Conservation (phyloP, 805 yeast species). For the Alloascoidea hylecoeti region DNA sequence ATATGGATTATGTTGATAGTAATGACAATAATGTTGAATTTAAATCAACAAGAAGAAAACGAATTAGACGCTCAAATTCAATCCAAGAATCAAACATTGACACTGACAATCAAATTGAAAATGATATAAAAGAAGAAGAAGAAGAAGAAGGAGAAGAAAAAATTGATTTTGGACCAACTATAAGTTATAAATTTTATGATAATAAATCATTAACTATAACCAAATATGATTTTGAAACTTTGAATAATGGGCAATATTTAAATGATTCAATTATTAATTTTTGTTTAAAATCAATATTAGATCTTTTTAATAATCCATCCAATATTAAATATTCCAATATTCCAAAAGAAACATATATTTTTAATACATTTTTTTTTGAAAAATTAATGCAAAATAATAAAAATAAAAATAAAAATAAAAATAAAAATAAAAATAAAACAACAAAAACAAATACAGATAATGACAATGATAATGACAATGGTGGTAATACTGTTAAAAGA, state of each 20-base stretch:
- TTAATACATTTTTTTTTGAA: conserved; percentile 61
- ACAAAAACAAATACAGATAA: no score
- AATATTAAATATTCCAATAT: conserved; percentile 4
- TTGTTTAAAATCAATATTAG: conserved; percentile 19
- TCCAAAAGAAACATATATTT: conserved; percentile 23
- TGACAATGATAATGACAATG: no score
- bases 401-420: no score
- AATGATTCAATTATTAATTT: conserved; percentile 70
- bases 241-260: conserved; percentile 62
- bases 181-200: conserved; percentile 35
- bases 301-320: conserved; percentile 15
- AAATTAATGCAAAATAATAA: conserved; percentile 21
- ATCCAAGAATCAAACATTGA: no score
- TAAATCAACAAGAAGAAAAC: background rate
- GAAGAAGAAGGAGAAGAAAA: background rate
- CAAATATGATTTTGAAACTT: conserved; percentile 53
- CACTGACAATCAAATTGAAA: no score
- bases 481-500: no score
- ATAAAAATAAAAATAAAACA: no score
- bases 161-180: conserved; percentile 16
- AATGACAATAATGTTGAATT: no score
- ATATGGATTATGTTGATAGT: no score
- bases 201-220: conserved; percentile 36
- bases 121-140: background rate
- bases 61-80: background rate